Evolutionary conservation across 768 basidiomycete species (phyloP).

Genomic region (Mycena alexandri): DNA sequence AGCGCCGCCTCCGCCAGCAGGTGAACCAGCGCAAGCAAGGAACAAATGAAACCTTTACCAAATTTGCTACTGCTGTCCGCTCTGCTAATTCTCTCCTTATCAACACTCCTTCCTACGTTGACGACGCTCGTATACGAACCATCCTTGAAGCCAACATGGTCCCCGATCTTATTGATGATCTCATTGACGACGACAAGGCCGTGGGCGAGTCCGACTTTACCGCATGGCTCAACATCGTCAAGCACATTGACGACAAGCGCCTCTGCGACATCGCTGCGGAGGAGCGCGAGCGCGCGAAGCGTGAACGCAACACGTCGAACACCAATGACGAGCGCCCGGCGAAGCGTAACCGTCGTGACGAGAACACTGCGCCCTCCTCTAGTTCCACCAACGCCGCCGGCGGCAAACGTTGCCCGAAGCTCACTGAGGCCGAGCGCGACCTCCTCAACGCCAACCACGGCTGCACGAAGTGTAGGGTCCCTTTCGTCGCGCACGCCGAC

Average conservation of each 20-base stretch:
- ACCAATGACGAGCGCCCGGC: background rate
- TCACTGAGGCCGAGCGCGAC: background rate
- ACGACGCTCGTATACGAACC: background rate
- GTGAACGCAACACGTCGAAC: background rate
- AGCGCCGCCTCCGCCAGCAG: background rate
- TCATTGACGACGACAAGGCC: background rate
- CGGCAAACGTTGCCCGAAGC: conserved; percentile 2
- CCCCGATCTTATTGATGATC: background rate
- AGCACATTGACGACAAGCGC: background rate
- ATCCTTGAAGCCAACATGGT: conserved; percentile 2
- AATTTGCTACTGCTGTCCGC: background rate
- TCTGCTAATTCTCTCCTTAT: background rate
- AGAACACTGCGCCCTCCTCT: background rate
- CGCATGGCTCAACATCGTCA: background rate
- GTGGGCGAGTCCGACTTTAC: background rate
- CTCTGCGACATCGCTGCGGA: background rate
- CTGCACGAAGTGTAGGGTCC: background rate
- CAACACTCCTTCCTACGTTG: conserved; percentile 4
- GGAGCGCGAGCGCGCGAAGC: background rate
- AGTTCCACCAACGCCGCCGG: too few relatives aligned
- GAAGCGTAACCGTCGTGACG: background rate
- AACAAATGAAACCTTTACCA: background rate
- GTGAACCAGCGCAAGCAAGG: background rate
- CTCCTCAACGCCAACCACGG: background rate
- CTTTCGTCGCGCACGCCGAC: background rate